phyloP scores from a whole-genome alignment of 2,329 filamentous ascomycete species.

The Catunica adiposa region DNA sequence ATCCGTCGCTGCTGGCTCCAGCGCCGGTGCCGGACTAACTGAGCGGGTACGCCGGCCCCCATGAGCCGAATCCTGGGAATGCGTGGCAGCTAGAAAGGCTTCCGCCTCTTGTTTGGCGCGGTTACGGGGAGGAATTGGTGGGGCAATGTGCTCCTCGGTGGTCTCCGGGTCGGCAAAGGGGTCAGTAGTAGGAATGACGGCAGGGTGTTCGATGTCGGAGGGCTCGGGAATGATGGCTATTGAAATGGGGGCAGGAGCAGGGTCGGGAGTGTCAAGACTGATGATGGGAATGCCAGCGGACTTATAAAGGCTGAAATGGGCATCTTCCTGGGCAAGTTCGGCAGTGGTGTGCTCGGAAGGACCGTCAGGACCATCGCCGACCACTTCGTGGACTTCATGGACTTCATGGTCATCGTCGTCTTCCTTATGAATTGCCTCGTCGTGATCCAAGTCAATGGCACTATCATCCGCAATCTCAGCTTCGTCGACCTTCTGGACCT shows the following conservation, averaged over 20 bases:
- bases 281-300: background rate
- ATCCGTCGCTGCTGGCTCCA: conserved; percentile 13
- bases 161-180: background rate
- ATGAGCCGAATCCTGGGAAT: background rate
- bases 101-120: background rate
- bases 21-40: conserved; percentile 5
- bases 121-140: conserved; percentile 7
- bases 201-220: background rate
- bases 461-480: background rate
- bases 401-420: background rate
- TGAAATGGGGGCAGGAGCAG: background rate
- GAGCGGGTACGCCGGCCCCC: background rate
- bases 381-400: conserved; percentile 9
- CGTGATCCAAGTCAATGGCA: conserved; percentile 5
- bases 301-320: background rate
- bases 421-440: background rate
- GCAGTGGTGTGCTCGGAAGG: background rate
- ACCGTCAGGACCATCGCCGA: background rate
- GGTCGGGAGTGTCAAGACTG: background rate
- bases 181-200: background rate
- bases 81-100: background rate
- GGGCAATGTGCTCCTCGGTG: background rate
- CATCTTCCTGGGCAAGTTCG: no score
- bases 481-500: background rate
- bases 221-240: background rate